Percentiles rank a stretch among this genome's conserved stretches.
Evolutionary conservation across 1,284 basidiomycete genomes (phyloP).

Genomic region (Cutaneotrichosporon sp.): DNA sequence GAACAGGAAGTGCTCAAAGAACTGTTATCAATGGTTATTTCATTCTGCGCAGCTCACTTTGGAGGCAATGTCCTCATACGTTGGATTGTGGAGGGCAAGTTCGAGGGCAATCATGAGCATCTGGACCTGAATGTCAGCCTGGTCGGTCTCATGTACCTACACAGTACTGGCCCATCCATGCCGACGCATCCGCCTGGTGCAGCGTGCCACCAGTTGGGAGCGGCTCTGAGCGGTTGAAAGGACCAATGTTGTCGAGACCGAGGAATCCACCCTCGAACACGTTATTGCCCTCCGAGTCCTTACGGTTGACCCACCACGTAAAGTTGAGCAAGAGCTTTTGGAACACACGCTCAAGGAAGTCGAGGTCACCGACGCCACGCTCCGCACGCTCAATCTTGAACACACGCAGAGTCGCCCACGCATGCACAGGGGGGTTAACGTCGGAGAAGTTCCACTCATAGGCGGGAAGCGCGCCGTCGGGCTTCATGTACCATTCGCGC

Average conservation of each 20-base stretch:
- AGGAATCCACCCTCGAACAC: constrained; percentile 98
- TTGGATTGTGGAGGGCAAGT: constrained; percentile 92
- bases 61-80: constrained; percentile 99
- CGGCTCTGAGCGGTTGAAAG: constrained; percentile 97
- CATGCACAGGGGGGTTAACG: constrained; percentile 95
- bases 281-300: constrained; percentile 88
- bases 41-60: constrained; percentile 51
- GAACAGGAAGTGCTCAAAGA: constrained; percentile 82
- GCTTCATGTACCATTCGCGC: constrained; percentile 97
- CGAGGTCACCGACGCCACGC: constrained; percentile 80
- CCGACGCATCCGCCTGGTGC: constrained; percentile 94
- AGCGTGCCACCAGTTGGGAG: constrained; percentile 84
- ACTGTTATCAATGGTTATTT: constrained; percentile 15
- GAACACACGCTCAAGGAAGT: constrained; percentile 95
- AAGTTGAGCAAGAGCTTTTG: constrained; percentile 91
- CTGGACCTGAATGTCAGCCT: constrained; percentile 5
- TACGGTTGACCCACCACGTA: constrained; percentile 99
- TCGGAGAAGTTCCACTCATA: constrained; percentile 99
- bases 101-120: constrained; percentile 96
- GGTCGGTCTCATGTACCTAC: constrained; percentile 42
- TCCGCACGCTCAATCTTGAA: constrained; percentile 98
- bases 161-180: constrained; percentile 99
- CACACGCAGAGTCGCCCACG: constrained; percentile 94
- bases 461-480: constrained; percentile 93
- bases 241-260: constrained; percentile 94